Percentiles rank a stretch among this genome's conserved stretches.
phyloP scores from a whole-genome alignment of 2,329 filamentous ascomycete genomes.

The Colletotrichum camelliae region DNA sequence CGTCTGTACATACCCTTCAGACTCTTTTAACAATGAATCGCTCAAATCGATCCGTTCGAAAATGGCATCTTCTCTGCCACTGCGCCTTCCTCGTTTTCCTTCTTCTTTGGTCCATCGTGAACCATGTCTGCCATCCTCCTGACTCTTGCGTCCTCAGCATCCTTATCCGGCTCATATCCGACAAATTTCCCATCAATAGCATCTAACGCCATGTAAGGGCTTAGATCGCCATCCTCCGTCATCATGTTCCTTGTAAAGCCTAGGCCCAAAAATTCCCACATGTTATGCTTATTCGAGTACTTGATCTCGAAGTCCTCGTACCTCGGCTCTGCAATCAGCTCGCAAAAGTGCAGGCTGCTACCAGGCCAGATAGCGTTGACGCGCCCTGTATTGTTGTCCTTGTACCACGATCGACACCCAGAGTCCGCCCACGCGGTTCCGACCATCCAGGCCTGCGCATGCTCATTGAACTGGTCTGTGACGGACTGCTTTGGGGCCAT shows the following conservation, averaged over 20 bases:
- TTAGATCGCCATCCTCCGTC: neutral
- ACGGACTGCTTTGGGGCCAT: neutral
- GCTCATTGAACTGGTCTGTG: neutral
- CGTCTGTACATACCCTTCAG: neutral
- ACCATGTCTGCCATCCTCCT: neutral
- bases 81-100: fast-evolving
- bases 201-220: neutral
- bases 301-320: neutral
- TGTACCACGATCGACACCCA: neutral
- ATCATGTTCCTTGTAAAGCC: neutral
- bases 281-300: neutral
- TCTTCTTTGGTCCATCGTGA: neutral
- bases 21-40: fast-evolving
- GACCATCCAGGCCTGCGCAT: neutral
- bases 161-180: neutral
- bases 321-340: neutral
- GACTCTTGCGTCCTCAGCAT: neutral
- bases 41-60: neutral
- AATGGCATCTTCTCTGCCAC: neutral
- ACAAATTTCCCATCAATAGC: neutral
- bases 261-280: neutral
- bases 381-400: neutral
- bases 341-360: neutral
- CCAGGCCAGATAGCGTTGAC: neutral
- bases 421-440: neutral